Conservation (phyloP, 352 stramenopile species). For the Globisporangium yorkense region DNA sequence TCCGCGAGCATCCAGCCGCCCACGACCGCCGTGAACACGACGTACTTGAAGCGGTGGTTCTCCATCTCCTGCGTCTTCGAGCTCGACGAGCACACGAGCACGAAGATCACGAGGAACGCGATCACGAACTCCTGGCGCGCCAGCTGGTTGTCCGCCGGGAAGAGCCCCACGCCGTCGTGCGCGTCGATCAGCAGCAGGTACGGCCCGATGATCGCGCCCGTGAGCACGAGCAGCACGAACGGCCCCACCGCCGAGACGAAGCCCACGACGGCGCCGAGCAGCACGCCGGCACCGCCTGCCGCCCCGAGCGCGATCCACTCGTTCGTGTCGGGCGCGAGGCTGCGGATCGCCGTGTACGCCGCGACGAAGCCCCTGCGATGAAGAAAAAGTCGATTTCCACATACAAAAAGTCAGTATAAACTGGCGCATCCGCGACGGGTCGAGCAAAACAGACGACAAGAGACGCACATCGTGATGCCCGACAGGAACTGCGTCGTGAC, state of each 20-base stretch:
- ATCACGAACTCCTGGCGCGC: conserved; percentile 86
- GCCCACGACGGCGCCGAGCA: conserved; percentile 59
- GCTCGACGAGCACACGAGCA: conserved; percentile 67
- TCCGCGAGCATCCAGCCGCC: conserved; percentile 77
- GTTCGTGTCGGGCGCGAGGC: conserved; percentile 50
- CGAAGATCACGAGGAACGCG: conserved; percentile 84
- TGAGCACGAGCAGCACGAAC: conserved; percentile 50
- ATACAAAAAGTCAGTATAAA: conserved; percentile 11
- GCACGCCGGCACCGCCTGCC: conserved; percentile 51
- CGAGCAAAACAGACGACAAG: conserved; percentile 3
- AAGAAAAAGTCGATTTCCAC: conserved; percentile 1
- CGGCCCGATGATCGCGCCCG: conserved; percentile 55
- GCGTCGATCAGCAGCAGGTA: conserved; percentile 81
- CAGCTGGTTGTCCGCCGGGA: conserved; percentile 64
- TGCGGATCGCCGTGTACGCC: conserved; percentile 60
- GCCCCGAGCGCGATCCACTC: conserved; percentile 69
- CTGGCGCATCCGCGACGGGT: conserved; percentile 12
- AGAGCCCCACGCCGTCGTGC: conserved; percentile 57
- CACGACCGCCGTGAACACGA: conserved; percentile 63
- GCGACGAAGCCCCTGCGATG: conserved; percentile 55
- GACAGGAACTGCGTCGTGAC: conserved; percentile 78
- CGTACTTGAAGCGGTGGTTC: conserved; percentile 89
- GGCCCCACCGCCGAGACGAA: conserved; percentile 72
- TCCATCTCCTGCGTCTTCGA: conserved; percentile 82
- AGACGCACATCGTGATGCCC: conserved; percentile 75